Evolutionary conservation across 2,329 filamentous ascomycete genomes (phyloP), one percentile per base, ranked within the genome.

Genomic region (Coniella lustricola): DNA sequence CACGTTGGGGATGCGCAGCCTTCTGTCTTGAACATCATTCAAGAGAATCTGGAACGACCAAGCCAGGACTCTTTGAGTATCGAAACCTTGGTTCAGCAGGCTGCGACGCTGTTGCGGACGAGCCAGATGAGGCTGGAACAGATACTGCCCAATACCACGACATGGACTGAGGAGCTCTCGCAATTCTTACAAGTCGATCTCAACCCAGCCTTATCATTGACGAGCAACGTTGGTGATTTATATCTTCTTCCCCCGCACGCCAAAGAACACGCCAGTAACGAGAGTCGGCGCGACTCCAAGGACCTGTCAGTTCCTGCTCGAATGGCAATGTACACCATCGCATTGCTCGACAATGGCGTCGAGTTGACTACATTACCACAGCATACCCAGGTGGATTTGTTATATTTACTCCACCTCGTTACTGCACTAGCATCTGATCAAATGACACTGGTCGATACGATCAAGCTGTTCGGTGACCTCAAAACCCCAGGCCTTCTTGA

Each of bases 271-370:
- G 52, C 54, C n/a, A n/a, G 49, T 34, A 16, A 41, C 2, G 49
- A 36, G 7, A 53, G 55, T 49, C 61, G 68, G 29, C 73, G 84
- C 37, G 90, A 95, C 60, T 70, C 75, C 3, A 77, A 79, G 54
- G 86, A 86, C 0, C 79, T 82, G 29, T 88, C 88, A 2, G 72
- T 86, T 46, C 81, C 88, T 1, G 78, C 87, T 13, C 77, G 91
- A 48, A 86, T 94, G 69, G 81, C 84, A 1, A 72, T 84, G 42
- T 95, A 90, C 62, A 76, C 81, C 0, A 71, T 74, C 5, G 75
- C 74, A 42, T 62, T 93, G 0, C 61, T 90, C 0, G 59, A 64
- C 1, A 62, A 65, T 3, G 65, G 67, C 0, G 56, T 74, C 9
- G 56, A 68, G 2, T 48, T 74, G 1, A 56, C 66, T 0, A 56